Evolutionary conservation across 768 basidiomycete genomes (phyloP).

Genomic region (Russula olivacea): DNA sequence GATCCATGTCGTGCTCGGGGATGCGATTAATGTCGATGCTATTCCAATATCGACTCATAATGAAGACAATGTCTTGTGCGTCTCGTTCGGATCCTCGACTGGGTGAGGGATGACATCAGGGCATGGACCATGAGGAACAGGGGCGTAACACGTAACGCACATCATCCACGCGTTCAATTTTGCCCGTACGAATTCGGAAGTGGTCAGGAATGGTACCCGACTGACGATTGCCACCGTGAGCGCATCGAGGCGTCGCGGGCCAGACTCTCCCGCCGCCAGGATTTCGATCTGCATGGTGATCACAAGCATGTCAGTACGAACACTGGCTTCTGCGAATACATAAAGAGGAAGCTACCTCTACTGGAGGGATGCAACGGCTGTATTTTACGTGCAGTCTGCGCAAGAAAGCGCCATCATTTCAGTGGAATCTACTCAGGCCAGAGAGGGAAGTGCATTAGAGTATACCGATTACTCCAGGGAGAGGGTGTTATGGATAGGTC

Average conservation of each 20-base stretch:
- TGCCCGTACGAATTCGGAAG: conserved; percentile 80
- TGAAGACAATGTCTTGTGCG: conserved; percentile 70
- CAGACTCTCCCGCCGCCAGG: conserved; percentile 72
- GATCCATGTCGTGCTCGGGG: conserved; percentile 78
- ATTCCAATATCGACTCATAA: conserved; percentile 72
- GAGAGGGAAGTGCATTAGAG: conserved; percentile 14
- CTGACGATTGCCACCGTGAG: conserved; percentile 63
- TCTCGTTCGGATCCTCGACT: conserved; percentile 69
- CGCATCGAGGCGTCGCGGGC: conserved; percentile 66
- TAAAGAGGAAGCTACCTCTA: conserved; percentile 52
- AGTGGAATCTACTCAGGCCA: conserved; percentile 13
- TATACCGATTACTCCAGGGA: conserved; percentile 82
- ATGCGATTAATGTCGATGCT: conserved; percentile 81
- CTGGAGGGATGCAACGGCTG: conserved; percentile 65
- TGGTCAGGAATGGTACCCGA: conserved; percentile 72
- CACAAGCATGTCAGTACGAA: conserved; percentile 4
- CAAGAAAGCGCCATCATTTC: conserved; percentile 15
- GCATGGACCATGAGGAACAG: conserved; percentile 12
- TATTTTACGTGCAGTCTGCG: conserved; percentile 69
- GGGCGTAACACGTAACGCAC: conserved; percentile 37
- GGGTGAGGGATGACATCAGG: conserved; percentile 4
- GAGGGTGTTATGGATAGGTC: conserved; percentile 65
- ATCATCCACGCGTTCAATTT: conserved; percentile 81
- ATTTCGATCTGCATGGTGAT: conserved; percentile 61
- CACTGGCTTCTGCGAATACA: background rate